Conservation (phyloP, 2,329 filamentous ascomycete genomes). For the Teratosphaeria nubilosa region DNA sequence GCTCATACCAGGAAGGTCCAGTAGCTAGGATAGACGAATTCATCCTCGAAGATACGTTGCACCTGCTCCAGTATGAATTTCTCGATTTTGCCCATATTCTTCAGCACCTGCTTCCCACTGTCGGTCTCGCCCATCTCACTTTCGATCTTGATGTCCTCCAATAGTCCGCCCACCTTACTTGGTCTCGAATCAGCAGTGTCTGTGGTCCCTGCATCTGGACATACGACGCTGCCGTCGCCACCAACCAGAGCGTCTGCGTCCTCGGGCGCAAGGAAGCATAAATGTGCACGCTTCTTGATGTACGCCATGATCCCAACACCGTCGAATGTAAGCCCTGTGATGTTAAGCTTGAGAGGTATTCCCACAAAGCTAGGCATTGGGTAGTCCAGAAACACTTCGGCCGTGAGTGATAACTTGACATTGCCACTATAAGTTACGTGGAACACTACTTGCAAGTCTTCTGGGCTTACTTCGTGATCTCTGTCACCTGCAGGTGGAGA, state of each 20-base stretch:
- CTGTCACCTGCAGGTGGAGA: conserved; percentile 31
- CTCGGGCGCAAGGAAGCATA: conserved; percentile 88
- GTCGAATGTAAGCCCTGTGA: conserved; percentile 90
- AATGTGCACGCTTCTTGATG: conserved; percentile 79
- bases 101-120: conserved; percentile 84
- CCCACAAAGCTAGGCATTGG: conserved; percentile 97
- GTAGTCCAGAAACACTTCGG: conserved; percentile 92
- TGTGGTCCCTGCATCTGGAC: conserved; percentile 11
- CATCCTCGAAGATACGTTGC: conserved; percentile 92
- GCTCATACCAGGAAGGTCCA: conserved; percentile 89
- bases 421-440: conserved; percentile 84
- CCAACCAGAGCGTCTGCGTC: conserved; percentile 64
- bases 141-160: conserved; percentile 91
- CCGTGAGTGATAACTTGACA: conserved; percentile 77
- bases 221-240: conserved; percentile 28
- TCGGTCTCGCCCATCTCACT: conserved; percentile 94
- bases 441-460: conserved; percentile 88
- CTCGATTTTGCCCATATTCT: conserved; percentile 98
- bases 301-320: conserved; percentile 87
- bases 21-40: conserved; percentile 96
- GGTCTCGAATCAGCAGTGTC: conserved; percentile 2
- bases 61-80: conserved; percentile 96
- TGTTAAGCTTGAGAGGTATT: conserved; percentile 86
- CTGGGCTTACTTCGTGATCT: conserved; percentile 59
- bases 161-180: conserved; percentile 51